Evolutionary conservation across 2,329 filamentous ascomycete genomes (phyloP).

Genomic region (Ophiostoma tasmaniense): DNA sequence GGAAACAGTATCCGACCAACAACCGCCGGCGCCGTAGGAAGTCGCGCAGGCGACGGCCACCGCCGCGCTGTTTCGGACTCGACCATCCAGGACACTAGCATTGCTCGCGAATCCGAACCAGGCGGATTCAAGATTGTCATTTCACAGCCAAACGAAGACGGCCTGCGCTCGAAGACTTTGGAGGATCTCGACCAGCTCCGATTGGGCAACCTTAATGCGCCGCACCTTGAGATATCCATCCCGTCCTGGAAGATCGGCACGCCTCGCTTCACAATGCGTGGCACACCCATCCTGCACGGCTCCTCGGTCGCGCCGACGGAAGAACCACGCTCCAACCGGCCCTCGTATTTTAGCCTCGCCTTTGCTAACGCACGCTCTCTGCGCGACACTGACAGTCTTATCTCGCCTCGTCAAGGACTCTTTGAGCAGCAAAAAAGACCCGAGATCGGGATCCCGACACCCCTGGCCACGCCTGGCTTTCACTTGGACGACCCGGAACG

Average conservation of each 20-base stretch:
- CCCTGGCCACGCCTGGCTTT: constrained; percentile 27
- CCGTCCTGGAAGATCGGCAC: constrained; percentile 78
- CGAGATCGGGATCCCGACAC: not conserved
- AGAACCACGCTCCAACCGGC: constrained; percentile 53
- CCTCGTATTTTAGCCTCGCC: constrained; percentile 28
- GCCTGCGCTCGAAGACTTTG: constrained; percentile 50
- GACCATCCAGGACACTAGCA: constrained; percentile 57
- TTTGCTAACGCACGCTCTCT: constrained; percentile 30
- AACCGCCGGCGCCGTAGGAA: constrained; percentile 7
- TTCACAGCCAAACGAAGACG: constrained; percentile 55
- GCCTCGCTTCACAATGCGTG: constrained; percentile 67
- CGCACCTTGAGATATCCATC: constrained; percentile 60
- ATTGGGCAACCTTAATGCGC: constrained; percentile 33
- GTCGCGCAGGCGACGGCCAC: constrained; percentile 29
- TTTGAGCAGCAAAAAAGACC: constrained; percentile 4
- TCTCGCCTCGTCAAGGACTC: constrained; percentile 14
- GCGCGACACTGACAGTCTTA: constrained; percentile 20
- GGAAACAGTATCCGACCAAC: constrained; percentile 4
- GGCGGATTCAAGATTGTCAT: constrained; percentile 75
- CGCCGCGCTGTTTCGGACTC: constrained; percentile 68
- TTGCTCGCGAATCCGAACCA: constrained; percentile 46
- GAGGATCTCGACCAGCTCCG: constrained; percentile 41
- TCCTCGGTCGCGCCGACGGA: constrained; percentile 75
- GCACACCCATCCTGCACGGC: constrained; percentile 67
- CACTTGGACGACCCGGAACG: constrained; percentile 23